phyloP scores from a whole-genome alignment of 345 rosid genomes.

The Gossypium bickii region DNA sequence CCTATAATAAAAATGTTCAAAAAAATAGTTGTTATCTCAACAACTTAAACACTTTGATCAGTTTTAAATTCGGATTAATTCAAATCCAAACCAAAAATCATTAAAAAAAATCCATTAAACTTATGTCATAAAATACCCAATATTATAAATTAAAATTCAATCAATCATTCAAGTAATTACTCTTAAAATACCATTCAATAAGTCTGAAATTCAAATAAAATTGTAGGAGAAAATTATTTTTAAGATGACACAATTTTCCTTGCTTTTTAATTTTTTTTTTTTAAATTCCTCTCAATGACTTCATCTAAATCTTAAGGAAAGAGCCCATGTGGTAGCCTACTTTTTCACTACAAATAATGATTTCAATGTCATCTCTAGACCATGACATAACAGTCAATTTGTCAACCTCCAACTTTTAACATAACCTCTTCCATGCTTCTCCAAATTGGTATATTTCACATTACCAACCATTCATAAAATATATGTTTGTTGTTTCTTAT shows the following conservation, averaged over 20 bases:
- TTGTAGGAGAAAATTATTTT: slow-evolving; percentile 18
- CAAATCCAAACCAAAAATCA: no score
- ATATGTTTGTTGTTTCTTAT: neutral
- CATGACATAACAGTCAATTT: slow-evolving; percentile 17
- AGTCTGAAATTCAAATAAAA: neutral
- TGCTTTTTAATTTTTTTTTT: slow-evolving; percentile 10
- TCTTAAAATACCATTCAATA: no score
- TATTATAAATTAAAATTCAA: no score
- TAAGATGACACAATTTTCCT: neutral
- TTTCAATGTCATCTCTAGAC: slow-evolving; percentile 23
- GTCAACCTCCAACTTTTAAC: slow-evolving; percentile 13
- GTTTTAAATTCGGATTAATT: no score
- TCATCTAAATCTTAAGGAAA: slow-evolving; percentile 14
- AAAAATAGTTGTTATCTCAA: no score
- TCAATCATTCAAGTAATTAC: no score
- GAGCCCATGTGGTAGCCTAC: slow-evolving; percentile 34
- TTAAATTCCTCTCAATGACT: slow-evolving; percentile 19
- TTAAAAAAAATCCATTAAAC: no score
- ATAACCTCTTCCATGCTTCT: neutral
- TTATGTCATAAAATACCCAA: no score
- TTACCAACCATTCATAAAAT: neutral
- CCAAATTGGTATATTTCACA: neutral
- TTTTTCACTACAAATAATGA: slow-evolving; percentile 26
- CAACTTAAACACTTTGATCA: no score
- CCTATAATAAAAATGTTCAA: no score